Evolutionary conservation across 371 early-diverging fungal genomes (phyloP), one percentile per base, ranked within the genome.

Genomic region (Syncephalastrum contaminatum): DNA sequence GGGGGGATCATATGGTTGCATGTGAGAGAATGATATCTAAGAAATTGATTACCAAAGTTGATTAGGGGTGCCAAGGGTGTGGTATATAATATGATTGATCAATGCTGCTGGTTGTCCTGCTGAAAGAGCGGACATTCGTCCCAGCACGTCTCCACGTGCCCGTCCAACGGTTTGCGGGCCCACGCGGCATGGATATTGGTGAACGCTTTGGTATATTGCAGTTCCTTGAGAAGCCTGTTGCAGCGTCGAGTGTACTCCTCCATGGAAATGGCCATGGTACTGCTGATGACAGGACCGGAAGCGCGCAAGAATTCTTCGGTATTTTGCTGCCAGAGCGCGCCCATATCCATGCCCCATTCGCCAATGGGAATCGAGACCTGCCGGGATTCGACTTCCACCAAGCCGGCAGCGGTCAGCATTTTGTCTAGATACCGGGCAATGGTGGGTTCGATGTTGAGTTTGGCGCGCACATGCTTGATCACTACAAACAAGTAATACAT

Each of bases 261-360:
- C 2, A 49, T 22, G 12, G 69, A 25, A 1, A 62, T 14, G 0
- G 59, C 58, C 13, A 58, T 19, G 5, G 58, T 14, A n/a, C 55
- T 54, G 36, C 57, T 51, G 10, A 69, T 19, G 4, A 64, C 18
- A 10, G 72, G 69, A 3, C 42, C 41, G 3, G 61, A 53, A 4
- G 72, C 60, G 15, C 61, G 54, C 5, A 52, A 42, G 58, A 72
- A 72, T 4, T 54, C 54, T 30, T 72, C 66, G 15, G 59, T 21
- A 24, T 72, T 72, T 24, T 68, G 58, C 22, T 66, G 63, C 72
- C 72, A 72, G 12, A 72, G 41, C 4, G 52, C 24, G 13, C 70
- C 70, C 24, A 70, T 53, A 53, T 70, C 70, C 25, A 63, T 46
- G 15, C 70, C 70, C 70, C 70, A 70, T 19, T 60, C 53, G 25